Conservation (phyloP, 768 basidiomycete species). For the Lenzites betulinus region DNA sequence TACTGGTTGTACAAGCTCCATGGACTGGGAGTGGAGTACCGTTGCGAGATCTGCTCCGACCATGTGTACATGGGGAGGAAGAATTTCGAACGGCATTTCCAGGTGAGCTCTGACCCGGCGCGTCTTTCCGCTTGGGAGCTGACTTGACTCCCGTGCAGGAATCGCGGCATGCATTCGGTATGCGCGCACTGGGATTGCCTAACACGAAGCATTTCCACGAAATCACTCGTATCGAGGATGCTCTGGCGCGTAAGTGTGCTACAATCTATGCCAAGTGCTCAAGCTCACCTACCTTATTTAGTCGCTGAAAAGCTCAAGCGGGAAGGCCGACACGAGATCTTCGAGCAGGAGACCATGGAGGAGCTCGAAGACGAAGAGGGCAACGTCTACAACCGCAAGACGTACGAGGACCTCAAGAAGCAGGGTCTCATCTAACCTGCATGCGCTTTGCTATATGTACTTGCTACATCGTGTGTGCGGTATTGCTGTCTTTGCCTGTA, state of each 20-base stretch:
- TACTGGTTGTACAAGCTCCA: slow-evolving; percentile 99
- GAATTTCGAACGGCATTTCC: slow-evolving; percentile 96
- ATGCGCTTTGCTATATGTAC: slow-evolving; percentile 7
- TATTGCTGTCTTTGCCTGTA: slow-evolving; percentile 3
- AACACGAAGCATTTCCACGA: slow-evolving; percentile 99
- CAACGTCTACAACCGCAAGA: slow-evolving; percentile 97
- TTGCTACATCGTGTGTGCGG: background rate
- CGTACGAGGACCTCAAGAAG: slow-evolving; percentile 96
- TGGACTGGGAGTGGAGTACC: slow-evolving; percentile 96
- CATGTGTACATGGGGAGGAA: slow-evolving; percentile 97
- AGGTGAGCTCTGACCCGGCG: slow-evolving; percentile 45
- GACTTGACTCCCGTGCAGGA: slow-evolving; percentile 51
- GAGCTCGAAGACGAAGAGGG: slow-evolving; percentile 98
- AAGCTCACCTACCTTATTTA: slow-evolving; percentile 32
- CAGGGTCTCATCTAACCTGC: slow-evolving; percentile 76
- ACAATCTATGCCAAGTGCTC: background rate
- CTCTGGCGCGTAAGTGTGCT: slow-evolving; percentile 75
- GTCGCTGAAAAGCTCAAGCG: slow-evolving; percentile 97
- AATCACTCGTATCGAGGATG: slow-evolving; percentile 96
- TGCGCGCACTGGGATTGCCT: slow-evolving; percentile 95
- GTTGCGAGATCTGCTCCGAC: slow-evolving; percentile 97
- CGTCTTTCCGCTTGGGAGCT: background rate
- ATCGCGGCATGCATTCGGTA: slow-evolving; percentile 95
- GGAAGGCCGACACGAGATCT: slow-evolving; percentile 94
- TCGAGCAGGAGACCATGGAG: slow-evolving; percentile 93